Conservation (phyloP, 441 rosid species). For the Populus hybrid region DNA sequence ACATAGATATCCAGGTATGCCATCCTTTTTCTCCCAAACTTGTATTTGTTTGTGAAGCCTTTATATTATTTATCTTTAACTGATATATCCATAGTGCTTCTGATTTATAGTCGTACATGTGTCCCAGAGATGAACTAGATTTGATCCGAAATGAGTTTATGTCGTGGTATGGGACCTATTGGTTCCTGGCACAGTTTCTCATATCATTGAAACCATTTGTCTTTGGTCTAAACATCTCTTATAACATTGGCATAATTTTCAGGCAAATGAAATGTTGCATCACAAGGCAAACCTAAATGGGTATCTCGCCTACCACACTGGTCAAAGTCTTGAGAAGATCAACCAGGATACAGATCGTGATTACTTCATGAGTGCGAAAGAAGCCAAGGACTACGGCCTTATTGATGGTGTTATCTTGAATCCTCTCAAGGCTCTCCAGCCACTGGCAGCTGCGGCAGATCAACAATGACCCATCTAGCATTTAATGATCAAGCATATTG, state of each 20-base stretch:
- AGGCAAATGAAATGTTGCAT: constrained; percentile 97
- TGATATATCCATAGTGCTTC: background rate
- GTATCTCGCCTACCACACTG: constrained; percentile 91
- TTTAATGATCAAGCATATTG: constrained; percentile 22
- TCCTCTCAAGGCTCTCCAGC: constrained; percentile 90
- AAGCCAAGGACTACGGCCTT: constrained; percentile 89
- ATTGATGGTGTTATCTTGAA: constrained; percentile 82
- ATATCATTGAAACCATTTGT: background rate
- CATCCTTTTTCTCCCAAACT: background rate
- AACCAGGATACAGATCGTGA: constrained; percentile 89
- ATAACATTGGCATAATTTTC: constrained; percentile 18
- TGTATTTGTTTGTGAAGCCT: background rate
- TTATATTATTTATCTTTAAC: background rate
- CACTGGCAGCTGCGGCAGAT: constrained; percentile 51
- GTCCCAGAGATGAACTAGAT: background rate
- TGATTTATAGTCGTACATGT: background rate
- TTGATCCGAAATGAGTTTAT: background rate
- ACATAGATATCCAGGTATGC: constrained; percentile 83
- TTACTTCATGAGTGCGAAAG: constrained; percentile 96
- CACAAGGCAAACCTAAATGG: constrained; percentile 92
- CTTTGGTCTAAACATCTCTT: background rate
- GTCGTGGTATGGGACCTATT: background rate
- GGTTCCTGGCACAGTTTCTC: background rate
- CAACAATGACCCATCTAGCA: constrained; percentile 27
- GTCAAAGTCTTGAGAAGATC: constrained; percentile 85